Evolutionary conservation across 2,329 filamentous ascomycete species (phyloP), one percentile per base, ranked within the genome.

Genomic region (Pseudofabraea citricarpa): DNA sequence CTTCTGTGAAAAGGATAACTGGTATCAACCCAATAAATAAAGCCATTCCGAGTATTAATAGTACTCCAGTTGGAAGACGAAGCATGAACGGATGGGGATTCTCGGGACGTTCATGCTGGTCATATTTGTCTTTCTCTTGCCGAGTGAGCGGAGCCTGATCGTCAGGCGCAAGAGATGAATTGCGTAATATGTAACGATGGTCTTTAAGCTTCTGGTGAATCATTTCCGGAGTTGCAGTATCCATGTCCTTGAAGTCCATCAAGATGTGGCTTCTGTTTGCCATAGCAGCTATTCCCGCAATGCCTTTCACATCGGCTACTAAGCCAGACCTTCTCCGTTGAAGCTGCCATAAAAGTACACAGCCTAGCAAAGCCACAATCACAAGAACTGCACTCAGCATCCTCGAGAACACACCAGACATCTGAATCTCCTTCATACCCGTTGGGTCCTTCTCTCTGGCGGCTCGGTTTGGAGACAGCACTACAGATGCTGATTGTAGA

Each of bases 281-380:
- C 83, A 89, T 87, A 44, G 83, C 79, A 5, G 85, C 85, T 27
- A 88, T 71, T 2, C 85, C 85, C 2, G 84, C 83, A 40, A 89
- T 86, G 5, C 85, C 85, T 52, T 79, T 81, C 6, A 86, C 83
- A 56, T 88, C 81, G 5, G 77, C 77, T 3, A 80, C 62, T 13
- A 89, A 68, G 0, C 85, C 85, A 3, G 81, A 85, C 29, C 76
- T 79, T 18, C 85, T 71, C 13, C 70, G 70, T 43, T 77, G 74
- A 33, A 87, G 73, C 47, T 81, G 72, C 51, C 73, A 78, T 33
- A 86, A 71, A 4, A 88, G 67, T 3, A 75, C 59, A 23, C 69
- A 68, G 0, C 80, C 81, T 27, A 78, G 69, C 1, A 74, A 52
- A 3, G 82, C 80, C 33, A 84, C 78, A 18, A 83, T 50, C 5